Evolutionary conservation across 495 filamentous ascomycete genomes (phyloP), one percentile per base, ranked within the genome.

Genomic region (Xylaria telfairii): DNA sequence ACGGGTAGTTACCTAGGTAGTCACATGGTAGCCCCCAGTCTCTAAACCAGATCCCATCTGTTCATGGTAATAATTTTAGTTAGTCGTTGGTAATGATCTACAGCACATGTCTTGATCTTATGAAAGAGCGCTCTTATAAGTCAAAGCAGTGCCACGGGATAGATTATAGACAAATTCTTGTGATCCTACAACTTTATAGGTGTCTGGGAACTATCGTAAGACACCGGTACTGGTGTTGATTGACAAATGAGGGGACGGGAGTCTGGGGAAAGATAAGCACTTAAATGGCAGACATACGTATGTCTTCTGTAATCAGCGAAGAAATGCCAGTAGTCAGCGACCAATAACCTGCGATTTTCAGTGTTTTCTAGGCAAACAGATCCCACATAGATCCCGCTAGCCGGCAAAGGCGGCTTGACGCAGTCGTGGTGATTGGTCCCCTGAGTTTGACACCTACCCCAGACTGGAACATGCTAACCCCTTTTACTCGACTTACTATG

Each of bases 401-500:
- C 56, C 28, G 32, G 56, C 56, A 42, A 62, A 62, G 15, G 21
- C 59, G 37, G 37, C 8, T 24, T 17, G 9, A 37, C 9, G 12
- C 46, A 1, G 56, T 26, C 30, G 37, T 17, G 26, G 9, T 66
- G 47, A 66, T 66, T 67, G 65, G 65, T 57, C 65, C 17, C 21
- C 65, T 28, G 37, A 56, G 13, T 42, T 32, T 19, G 17, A 46
- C 47, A 42, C 30, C 46, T 67, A 57, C 32, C 65, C 65, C 65
- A 57, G 65, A 56, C 44, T 41, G 65, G 65, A 56, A 67, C 34
- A 37, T 37, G 4, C 34, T 8, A 60, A 13, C 59, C 60, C 61
- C 61, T 32, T 64, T 64, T 32, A 30, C 41, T 30, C 21, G 62
- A 34, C 26, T 34, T 65, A n/a, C n/a, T n/a, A n/a, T n/a, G n/a